phyloP scores from a whole-genome alignment of 164 flowering plant species.

The Magnolia changhungtana region DNA sequence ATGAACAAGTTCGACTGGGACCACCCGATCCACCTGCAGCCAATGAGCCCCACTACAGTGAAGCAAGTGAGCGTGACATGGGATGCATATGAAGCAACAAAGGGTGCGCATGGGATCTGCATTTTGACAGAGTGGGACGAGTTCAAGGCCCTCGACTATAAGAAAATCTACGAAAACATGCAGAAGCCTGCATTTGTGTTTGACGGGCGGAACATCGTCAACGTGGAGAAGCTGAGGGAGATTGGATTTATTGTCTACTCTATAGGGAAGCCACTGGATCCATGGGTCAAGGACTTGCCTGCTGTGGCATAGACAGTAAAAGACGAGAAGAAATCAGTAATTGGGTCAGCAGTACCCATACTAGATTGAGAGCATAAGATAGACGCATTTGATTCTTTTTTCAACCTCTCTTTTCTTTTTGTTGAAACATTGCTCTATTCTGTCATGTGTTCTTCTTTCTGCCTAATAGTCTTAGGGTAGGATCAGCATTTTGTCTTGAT shows the following conservation, averaged over 20 bases:
- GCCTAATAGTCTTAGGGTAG: neutral
- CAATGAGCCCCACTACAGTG: conserved; percentile 44
- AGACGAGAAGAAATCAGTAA: neutral
- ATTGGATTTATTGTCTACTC: conserved; percentile 73
- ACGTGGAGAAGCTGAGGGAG: conserved; percentile 51
- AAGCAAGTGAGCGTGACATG: conserved; percentile 45
- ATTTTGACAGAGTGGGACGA: conserved; percentile 85
- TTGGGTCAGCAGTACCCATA: neutral
- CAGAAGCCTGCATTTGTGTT: conserved; percentile 76
- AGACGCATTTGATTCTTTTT: neutral
- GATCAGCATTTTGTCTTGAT: too few relatives aligned
- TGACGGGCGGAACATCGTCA: conserved; percentile 60
- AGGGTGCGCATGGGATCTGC: conserved; percentile 67
- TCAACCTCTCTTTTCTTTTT: neutral
- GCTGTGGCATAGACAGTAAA: conserved; percentile 16
- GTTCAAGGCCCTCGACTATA: conserved; percentile 57
- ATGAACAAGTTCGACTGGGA: conserved; percentile 80
- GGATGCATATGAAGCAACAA: conserved; percentile 67
- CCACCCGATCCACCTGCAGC: conserved; percentile 60
- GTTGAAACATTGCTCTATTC: neutral
- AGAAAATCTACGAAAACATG: conserved; percentile 59
- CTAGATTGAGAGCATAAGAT: neutral
- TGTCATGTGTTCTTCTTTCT: neutral
- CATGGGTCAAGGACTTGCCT: conserved; percentile 72
- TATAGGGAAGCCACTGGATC: conserved; percentile 69